Percentiles rank a stretch among this genome's conserved stretches.
Conservation (phyloP, 768 basidiomycete genomes). For the Cyclocybe aegerita region DNA sequence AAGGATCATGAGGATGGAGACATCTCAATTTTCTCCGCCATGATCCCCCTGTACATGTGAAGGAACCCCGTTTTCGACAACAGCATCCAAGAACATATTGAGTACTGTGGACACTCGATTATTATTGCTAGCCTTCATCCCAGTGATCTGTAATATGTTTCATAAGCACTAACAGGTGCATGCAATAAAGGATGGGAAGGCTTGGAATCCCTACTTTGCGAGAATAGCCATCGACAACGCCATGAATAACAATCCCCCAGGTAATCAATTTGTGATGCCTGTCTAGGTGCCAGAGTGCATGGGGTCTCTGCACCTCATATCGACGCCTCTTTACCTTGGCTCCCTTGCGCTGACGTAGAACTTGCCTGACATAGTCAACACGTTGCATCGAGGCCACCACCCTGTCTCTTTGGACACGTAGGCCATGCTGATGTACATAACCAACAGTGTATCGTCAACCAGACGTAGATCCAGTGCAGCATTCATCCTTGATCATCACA, state of each 20-base stretch:
- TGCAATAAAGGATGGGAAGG: too few relatives aligned
- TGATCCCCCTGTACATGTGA: conserved; percentile 26
- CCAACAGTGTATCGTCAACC: not conserved
- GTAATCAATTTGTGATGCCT: conserved; percentile 6
- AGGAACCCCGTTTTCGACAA: conserved; percentile 19
- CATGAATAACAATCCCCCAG: conserved; percentile 8
- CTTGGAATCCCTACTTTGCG: too few relatives aligned
- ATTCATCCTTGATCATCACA: too few relatives aligned
- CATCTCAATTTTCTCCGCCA: conserved; percentile 27
- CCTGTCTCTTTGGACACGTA: not conserved
- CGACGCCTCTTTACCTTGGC: not conserved
- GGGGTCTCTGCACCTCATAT: conserved; percentile 2
- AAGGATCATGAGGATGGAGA: conserved; percentile 16
- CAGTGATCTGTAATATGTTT: too few relatives aligned
- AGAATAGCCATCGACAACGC: conserved; percentile 4
- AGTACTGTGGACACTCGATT: too few relatives aligned
- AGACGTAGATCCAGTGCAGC: too few relatives aligned
- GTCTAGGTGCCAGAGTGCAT: conserved; percentile 5
- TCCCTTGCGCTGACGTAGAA: not conserved
- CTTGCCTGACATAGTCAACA: not conserved
- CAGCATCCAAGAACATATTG: conserved; percentile 4
- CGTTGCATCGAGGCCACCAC: conserved; percentile 1
- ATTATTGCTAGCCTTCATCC: too few relatives aligned
- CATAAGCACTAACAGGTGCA: too few relatives aligned
- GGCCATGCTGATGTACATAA: not conserved